A percentile compares a stretch with the other conserved stretches of the same genome.
Conservation (phyloP, 1,284 basidiomycete species). For the Heterobasidion parviporum region DNA sequence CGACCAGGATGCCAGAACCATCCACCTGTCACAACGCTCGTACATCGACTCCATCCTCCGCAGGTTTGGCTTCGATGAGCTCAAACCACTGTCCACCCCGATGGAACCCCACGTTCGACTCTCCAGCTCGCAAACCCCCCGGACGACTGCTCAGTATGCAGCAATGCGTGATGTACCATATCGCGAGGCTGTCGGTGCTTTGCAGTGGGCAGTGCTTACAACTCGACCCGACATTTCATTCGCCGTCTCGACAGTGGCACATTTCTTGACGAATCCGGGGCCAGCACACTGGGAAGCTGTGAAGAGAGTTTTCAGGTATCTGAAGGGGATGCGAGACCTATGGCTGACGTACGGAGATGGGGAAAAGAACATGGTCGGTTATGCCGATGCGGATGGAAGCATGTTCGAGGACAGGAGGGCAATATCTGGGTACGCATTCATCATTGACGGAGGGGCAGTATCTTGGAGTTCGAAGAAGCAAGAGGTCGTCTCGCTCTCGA, state of each 20-base stretch:
- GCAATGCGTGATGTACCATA: slow-evolving; percentile 18
- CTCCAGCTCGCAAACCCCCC: slow-evolving; percentile 3
- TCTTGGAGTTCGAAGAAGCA: slow-evolving; percentile 16
- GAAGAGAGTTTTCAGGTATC: slow-evolving; percentile 15
- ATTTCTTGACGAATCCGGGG: slow-evolving; percentile 12
- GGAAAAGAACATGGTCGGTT: not conserved
- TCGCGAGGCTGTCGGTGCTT: slow-evolving; percentile 14
- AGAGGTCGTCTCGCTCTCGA: slow-evolving; percentile 15
- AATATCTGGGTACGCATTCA: slow-evolving; percentile 11
- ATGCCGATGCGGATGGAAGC: not conserved
- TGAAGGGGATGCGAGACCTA: slow-evolving; percentile 12
- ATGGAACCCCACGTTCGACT: slow-evolving; percentile 16
- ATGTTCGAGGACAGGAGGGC: slow-evolving; percentile 3
- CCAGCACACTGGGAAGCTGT: slow-evolving; percentile 13
- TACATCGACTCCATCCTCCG: slow-evolving; percentile 18
- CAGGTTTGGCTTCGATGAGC: slow-evolving; percentile 16
- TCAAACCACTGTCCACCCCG: slow-evolving; percentile 17
- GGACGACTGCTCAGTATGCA: slow-evolving; percentile 10
- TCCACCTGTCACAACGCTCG: slow-evolving; percentile 18
- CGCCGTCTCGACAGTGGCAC: slow-evolving; percentile 11
- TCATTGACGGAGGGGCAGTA: slow-evolving; percentile 12
- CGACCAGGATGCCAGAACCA: slow-evolving; percentile 9
- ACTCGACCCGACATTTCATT: slow-evolving; percentile 17
- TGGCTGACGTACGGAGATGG: slow-evolving; percentile 8
- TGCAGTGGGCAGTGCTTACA: slow-evolving; percentile 9